Evolutionary conservation across 495 filamentous ascomycete species (phyloP), one percentile per base, ranked within the genome.

Genomic region (Trichoderma reesei): DNA sequence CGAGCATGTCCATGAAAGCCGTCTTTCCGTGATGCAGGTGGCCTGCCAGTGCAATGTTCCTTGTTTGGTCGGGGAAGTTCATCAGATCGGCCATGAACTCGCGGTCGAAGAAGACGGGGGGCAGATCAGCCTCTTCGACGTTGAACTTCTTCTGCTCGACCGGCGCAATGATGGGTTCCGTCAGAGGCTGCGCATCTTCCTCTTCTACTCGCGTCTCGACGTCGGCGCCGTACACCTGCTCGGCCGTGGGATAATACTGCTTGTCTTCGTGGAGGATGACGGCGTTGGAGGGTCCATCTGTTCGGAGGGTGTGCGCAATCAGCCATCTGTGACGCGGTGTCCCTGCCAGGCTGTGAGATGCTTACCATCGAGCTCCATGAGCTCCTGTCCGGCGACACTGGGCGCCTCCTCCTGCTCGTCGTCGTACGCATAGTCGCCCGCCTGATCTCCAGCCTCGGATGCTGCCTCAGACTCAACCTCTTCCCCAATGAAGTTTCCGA

Each of bases 1-100:
- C 94, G 46, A 98, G 78, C 91, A 97, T 98, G 73, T 98, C 94
- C 91, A 97, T 92, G 65, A 98, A 88, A 1, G 93, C 91, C 18
- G 94, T 98, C 79, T 98, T 98, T 64, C 94, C 94, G 76, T 98
- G 94, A 70, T 98, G 94, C 41, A 98, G 75, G 77, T 98, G 93
- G 60, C 94, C 94, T 10, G 88, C 91, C 60, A 98, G 75, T 5
- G 91, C 92, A 69, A 98, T 80, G 74, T 98, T 98, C 65, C 94
- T 85, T 71, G 90, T 90, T 76, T 97, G 90, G 5, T 95, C 91
- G 6, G 94, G 94, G 67, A 89, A 96, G 75, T 89, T 96, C 87
- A 98, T 92, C 62, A 98, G 79, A 75, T 98, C 94, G 60, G 90
- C 85, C 92, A 98, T 91, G 76, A 97, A 97, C 44, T 72, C 76